Base-by-base conservation (phyloP, 2,329 filamentous ascomycete genomes). In the Didymella glomerata region DNA sequence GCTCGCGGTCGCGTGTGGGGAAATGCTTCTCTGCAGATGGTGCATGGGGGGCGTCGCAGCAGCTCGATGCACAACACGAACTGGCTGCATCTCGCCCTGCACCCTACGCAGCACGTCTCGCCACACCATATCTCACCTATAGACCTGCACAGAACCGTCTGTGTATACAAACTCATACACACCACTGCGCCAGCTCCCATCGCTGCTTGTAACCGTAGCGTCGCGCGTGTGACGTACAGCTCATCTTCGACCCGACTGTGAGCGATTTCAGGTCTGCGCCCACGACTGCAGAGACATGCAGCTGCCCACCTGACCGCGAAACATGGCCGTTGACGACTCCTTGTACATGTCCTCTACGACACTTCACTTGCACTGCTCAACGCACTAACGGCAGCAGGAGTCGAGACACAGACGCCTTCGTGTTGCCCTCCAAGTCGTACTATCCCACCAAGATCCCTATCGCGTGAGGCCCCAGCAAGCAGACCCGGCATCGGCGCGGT, bases 401-500 rank as follows among this genome's bases (percentile, higher is more conserved):
- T 74, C 78, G 76, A 63, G 80, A 83, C 53, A 79, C 79, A 54
- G 75, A 81, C 60, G 67, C 77, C 60, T 78, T 83, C 66, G 80
- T 81, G 56, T 70, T 77, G 60, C 73, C 78, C 47, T 73, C 76
- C 44, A 80, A 80, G 67, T 72, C 74, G 40, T 82, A 81, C 78
- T 83, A 81, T 66, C 78, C 79, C 18, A 73, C 80, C 60, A 77
- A 76, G 65, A 83, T 83, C 54, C 81, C 80, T 38, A 79, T 83
- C 41, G 79, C 79, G 79, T 82, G 71, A 71, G 79, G 25, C 38
- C 24, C 48, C 18, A 50, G 16, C 36, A 24, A 41, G 36, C 38
- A n/a, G 42, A 18, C 53, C 48, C 18, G n/a, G 16, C 13, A 38
- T 18, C 6, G 34, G 16, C 1, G n/a, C 34, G 10, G 32, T 47